Percentiles rank a stretch among this genome's conserved stretches.
phyloP scores from a whole-genome alignment of 2,329 filamentous ascomycete genomes.

The Talaromyces sp. region DNA sequence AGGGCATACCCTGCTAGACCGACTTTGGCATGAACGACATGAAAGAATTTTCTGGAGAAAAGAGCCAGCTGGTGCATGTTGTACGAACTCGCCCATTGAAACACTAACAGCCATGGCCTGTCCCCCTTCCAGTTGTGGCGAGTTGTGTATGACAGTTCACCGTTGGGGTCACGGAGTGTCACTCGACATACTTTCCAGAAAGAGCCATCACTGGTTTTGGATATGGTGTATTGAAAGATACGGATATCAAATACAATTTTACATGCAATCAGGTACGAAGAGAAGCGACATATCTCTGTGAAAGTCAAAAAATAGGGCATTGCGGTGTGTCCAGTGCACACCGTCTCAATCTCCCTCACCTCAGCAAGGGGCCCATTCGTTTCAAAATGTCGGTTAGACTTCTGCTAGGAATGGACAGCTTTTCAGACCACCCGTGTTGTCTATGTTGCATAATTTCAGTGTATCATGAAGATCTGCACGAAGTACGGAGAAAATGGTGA shows the following conservation, averaged over 20 bases:
- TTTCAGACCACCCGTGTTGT: background rate
- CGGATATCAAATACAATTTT: background rate
- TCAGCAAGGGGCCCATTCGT: background rate
- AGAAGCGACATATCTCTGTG: background rate
- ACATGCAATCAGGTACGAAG: background rate
- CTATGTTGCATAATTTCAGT: background rate
- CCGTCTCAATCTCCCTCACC: background rate
- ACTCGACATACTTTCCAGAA: background rate
- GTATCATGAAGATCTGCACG: background rate
- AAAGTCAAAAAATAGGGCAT: background rate
- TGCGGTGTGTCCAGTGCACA: background rate
- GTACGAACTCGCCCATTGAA: background rate
- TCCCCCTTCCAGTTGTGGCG: background rate
- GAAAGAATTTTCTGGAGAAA: background rate
- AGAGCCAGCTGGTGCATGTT: background rate
- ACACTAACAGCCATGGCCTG: background rate
- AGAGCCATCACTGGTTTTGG: background rate
- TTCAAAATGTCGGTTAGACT: background rate
- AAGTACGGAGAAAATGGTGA: slow-evolving; percentile 1
- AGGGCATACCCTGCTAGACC: background rate
- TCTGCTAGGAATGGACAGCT: background rate
- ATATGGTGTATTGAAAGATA: background rate
- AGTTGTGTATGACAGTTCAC: background rate
- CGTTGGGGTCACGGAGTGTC: background rate
- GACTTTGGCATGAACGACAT: background rate